Percentiles rank a stretch among this genome's conserved stretches.
Evolutionary conservation across 306 rosid species (phyloP).

Genomic region (Dalbergia oliveri): DNA sequence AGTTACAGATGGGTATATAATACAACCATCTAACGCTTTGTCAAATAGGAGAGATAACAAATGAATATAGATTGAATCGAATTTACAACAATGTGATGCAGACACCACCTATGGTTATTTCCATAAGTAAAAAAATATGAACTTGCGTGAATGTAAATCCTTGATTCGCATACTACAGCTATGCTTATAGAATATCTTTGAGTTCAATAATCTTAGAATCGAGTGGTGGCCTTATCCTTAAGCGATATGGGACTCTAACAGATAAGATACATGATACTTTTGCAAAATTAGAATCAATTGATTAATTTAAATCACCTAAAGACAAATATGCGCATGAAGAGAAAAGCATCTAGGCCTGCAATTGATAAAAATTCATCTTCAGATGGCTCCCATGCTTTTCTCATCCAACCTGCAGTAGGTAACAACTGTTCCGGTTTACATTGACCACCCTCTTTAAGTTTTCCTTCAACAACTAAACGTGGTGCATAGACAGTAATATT

Average conservation of each 20-base stretch:
- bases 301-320: slow-evolving; percentile 63
- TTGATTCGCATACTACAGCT: neutral
- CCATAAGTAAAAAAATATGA: no score
- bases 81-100: no score
- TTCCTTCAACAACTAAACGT: slow-evolving; percentile 58
- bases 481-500: slow-evolving; percentile 70
- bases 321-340: slow-evolving; percentile 77
- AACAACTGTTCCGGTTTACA: slow-evolving; percentile 62
- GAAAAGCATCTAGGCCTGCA: slow-evolving; percentile 77
- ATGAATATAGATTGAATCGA: no score
- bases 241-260: no score
- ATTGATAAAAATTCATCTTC: slow-evolving; percentile 69
- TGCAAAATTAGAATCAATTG: slow-evolving; percentile 20
- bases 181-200: slow-evolving; percentile 3
- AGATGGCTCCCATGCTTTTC: slow-evolving; percentile 72
- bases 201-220: neutral
- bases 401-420: slow-evolving; percentile 73
- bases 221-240: no score
- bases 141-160: slow-evolving; percentile 1
- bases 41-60: no score
- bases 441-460: slow-evolving; percentile 29
- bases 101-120: no score
- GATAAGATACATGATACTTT: slow-evolving; percentile 5
- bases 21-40: neutral
- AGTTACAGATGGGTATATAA: neutral